Base-by-base conservation (phyloP, 768 basidiomycete species). In the Mycena albidolilacea region DNA sequence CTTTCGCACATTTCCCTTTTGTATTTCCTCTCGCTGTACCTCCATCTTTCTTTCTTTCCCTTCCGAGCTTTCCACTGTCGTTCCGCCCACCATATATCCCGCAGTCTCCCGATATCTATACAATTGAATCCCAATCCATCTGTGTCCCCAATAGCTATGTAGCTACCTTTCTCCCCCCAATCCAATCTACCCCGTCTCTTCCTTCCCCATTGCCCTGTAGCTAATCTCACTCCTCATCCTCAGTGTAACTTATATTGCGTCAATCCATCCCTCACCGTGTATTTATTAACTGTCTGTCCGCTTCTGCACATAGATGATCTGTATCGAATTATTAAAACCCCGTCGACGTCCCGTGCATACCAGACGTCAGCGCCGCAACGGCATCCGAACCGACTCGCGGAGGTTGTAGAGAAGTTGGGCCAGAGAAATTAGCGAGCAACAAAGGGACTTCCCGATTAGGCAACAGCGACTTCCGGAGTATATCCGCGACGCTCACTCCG, bases 391-490 rank as follows among this genome's bases (percentile, higher is more conserved):
- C 68, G 50, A 63, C n/a, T 50, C 43, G 14, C 39, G 19, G 10
- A n/a, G 23, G 61, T 21, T 60, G 46, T 43, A 44, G 30, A 44
- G 54, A 35, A 41, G 12, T 30, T 8, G 17, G 43, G 52, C 57
- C 5, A 21, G 17, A 5, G 2, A 12, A 39, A 15, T 10, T 39
- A 21, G 7, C 30, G n/a, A 30, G 14, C 39, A 4, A 70, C 70
- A 71, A 71, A 71, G 64, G 58, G 48, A 71, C 15, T 14, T 35
- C 70, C 70, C 17, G 15, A 58, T 65, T 55, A 8, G 67, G 67
- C 12, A 52, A 30, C 14, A 10, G 48, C 21, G 38, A 37, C 23
- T 14, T 38, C 64, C 52, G 46, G 46, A n/a, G 64, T 44, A 54
- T 43, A 64, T 43, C 23, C 50, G 38, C 38, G 37, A 19, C 19